phyloP scores from a whole-genome alignment of 2,329 filamentous ascomycete species.

The Cladosporium colombiae region DNA sequence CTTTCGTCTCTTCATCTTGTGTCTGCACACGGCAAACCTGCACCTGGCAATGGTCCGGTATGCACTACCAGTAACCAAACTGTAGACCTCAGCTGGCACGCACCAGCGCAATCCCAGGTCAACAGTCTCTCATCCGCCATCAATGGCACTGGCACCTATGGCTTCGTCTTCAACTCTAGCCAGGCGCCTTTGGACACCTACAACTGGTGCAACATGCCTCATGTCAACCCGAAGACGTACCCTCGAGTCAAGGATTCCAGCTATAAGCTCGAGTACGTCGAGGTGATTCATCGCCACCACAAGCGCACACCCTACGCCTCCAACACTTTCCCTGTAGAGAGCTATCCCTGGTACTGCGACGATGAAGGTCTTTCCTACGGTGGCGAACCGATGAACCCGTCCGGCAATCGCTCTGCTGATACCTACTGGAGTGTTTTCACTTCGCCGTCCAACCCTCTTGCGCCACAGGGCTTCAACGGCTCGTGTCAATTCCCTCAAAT shows the following conservation, averaged over 20 bases:
- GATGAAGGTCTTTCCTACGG: conserved; percentile 71
- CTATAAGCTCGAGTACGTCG: conserved; percentile 73
- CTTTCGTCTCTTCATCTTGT: conserved; percentile 17
- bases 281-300: conserved; percentile 81
- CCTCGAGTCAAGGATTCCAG: conserved; percentile 48
- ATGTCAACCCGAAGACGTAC: conserved; percentile 70
- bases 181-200: conserved; percentile 62
- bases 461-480: conserved; percentile 66
- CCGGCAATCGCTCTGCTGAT: conserved; percentile 52
- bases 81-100: conserved; percentile 57
- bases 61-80: conserved; percentile 23
- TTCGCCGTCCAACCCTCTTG: conserved; percentile 66
- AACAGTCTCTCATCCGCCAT: conserved; percentile 64
- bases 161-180: conserved; percentile 71
- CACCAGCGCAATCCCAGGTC: conserved; percentile 57
- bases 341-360: conserved; percentile 71
- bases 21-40: neutral
- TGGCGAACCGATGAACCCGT: conserved; percentile 56
- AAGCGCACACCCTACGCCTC: conserved; percentile 78
- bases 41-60: conserved; percentile 13
- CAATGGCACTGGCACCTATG: conserved; percentile 64
- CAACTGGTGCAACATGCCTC: conserved; percentile 88
- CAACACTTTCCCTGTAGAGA: conserved; percentile 75
- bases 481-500: conserved; percentile 82
- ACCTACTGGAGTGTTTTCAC: conserved; percentile 68